Evolutionary conservation across 2,329 filamentous ascomycete species (phyloP).

Genomic region (Coleophoma crateriformis): DNA sequence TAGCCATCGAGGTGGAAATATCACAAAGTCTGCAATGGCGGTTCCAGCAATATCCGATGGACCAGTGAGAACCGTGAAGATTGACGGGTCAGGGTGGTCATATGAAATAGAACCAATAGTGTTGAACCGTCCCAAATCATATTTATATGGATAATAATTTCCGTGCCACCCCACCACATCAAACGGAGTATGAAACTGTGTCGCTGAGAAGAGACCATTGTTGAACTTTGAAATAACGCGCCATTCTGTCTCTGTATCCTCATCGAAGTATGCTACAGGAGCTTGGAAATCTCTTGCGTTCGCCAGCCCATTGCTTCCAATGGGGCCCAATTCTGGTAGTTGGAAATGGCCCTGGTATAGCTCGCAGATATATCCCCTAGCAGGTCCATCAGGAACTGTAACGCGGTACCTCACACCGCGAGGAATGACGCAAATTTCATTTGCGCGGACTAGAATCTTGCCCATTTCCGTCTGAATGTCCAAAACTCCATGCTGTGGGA

Average conservation of each 20-base stretch:
- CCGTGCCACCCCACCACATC: conserved; percentile 80
- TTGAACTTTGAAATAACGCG: conserved; percentile 61
- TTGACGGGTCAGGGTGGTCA: conserved; percentile 74
- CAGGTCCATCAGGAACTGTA: conserved; percentile 53
- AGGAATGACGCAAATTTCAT: conserved; percentile 73
- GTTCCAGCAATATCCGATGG: conserved; percentile 49
- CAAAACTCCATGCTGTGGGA: conserved; percentile 67
- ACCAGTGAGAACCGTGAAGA: conserved; percentile 66
- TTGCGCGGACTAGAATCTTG: conserved; percentile 66
- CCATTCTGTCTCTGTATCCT: conserved; percentile 33
- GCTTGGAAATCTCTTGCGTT: conserved; percentile 72
- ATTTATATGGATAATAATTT: conserved; percentile 76
- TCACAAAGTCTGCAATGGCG: conserved; percentile 58
- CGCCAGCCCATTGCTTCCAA: conserved; percentile 67
- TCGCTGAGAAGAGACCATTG: conserved; percentile 59
- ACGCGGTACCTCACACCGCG: conserved; percentile 72
- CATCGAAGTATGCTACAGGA: conserved; percentile 63
- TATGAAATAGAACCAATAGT: conserved; percentile 67
- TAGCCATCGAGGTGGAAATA: conserved; percentile 60
- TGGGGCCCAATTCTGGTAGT: conserved; percentile 67
- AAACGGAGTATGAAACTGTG: conserved; percentile 67
- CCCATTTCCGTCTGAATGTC: conserved; percentile 77
- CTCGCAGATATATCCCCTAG: conserved; percentile 70
- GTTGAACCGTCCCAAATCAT: conserved; percentile 73
- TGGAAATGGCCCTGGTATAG: conserved; percentile 68